Conservation (phyloP, 2,329 filamentous ascomycete species). For the Alternaria sp. region DNA sequence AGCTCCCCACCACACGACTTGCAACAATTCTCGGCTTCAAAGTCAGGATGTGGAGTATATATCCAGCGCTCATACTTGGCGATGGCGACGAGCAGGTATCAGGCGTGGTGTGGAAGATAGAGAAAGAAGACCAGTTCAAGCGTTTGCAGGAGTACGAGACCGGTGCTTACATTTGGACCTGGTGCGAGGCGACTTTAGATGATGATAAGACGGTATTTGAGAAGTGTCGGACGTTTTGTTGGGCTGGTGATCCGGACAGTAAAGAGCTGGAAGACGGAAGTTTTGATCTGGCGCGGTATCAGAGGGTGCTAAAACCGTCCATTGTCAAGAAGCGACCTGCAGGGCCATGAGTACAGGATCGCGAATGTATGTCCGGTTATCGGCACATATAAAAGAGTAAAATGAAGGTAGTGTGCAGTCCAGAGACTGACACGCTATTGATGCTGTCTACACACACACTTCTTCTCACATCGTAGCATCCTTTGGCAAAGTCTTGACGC, state of each 20-base stretch:
- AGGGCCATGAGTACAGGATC: too few species aligned
- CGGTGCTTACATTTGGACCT: constrained; percentile 22
- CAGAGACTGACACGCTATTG: too few species aligned
- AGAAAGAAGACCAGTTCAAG: constrained; percentile 19
- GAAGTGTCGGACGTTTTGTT: constrained; percentile 27
- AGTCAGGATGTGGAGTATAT: constrained; percentile 44
- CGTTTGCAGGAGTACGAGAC: constrained; percentile 29
- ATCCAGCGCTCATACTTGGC: constrained; percentile 25
- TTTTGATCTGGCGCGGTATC: constrained; percentile 34
- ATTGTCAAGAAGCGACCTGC: constrained; percentile 6
- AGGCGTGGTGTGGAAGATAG: constrained; percentile 22
- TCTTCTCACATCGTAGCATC: too few species aligned
- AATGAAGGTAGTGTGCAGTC: too few species aligned
- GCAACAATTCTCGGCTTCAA: constrained; percentile 32
- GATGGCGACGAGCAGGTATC: constrained; percentile 7
- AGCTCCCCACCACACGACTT: constrained; percentile 24
- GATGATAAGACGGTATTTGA: constrained; percentile 6
- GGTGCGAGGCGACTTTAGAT: constrained; percentile 21
- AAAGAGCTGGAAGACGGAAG: constrained; percentile 28
- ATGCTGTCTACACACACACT: too few species aligned
- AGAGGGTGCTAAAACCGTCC: constrained; percentile 31
- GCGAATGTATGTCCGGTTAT: too few species aligned
- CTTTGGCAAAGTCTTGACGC: too few species aligned
- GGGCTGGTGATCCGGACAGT: constrained; percentile 27
- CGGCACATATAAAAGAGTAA: too few species aligned